A percentile compares a stretch with the other conserved stretches of the same genome.
Evolutionary conservation across 805 yeast species (phyloP).

Genomic region (Tetrapisispora pingtungensis): DNA sequence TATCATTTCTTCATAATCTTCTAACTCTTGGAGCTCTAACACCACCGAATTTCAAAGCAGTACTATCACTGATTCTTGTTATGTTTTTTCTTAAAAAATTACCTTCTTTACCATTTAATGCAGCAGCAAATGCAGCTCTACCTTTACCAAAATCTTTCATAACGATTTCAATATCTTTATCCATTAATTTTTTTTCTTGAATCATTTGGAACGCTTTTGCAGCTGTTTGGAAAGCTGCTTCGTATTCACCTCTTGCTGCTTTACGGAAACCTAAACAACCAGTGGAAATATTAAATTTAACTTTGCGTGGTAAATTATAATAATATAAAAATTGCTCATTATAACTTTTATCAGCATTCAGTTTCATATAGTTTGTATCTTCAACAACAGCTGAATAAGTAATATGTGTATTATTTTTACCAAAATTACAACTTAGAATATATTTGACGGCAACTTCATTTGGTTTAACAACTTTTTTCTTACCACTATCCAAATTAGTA

Average conservation of each 20-base stretch:
- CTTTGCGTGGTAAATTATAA: constrained; percentile 69
- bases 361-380: constrained; percentile 47
- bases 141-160: constrained; percentile 83
- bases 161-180: constrained; percentile 62
- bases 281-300: constrained; percentile 56
- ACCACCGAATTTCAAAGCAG: constrained; percentile 89
- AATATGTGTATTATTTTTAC: constrained; percentile 72
- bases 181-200: constrained; percentile 48
- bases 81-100: constrained; percentile 53
- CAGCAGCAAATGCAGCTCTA: constrained; percentile 74
- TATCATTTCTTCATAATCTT: constrained; percentile 39
- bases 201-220: constrained; percentile 63
- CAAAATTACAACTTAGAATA: constrained; percentile 66
- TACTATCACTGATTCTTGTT: constrained; percentile 63
- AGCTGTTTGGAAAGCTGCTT: constrained; percentile 81
- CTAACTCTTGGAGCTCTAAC: constrained; percentile 72
- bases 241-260: constrained; percentile 84
- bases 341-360: constrained; percentile 42
- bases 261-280: constrained; percentile 87
- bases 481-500: neutral
- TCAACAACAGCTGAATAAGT: constrained; percentile 65
- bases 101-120: constrained; percentile 86
- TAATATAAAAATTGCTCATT: constrained; percentile 69
- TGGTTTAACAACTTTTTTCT: constrained; percentile 5
- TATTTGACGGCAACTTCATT: constrained; percentile 42